Base-by-base conservation (phyloP, 2,329 filamentous ascomycete genomes). In the Verticillium dahliae region DNA sequence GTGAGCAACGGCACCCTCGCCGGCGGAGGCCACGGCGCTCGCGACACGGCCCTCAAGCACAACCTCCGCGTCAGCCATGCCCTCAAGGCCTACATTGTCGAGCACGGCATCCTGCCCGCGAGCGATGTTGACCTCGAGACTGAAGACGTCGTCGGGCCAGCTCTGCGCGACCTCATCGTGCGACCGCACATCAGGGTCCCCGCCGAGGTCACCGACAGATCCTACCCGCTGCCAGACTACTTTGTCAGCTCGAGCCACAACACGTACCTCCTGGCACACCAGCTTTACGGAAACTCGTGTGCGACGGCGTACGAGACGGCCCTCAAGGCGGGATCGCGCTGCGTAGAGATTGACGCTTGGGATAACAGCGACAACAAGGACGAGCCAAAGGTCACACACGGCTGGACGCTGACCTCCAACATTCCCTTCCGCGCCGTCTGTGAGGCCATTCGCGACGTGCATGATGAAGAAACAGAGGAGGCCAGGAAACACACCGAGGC, bases 341-440 rank as follows among this genome's bases (percentile, higher is more conserved):
- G 88, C 67, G 87, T 91, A 41, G 88, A 91, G 73, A 90, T 90
- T 60, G 88, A 90, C 68, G 88, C 85, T 1, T 91, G 88, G 88
- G 87, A 90, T 67, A 80, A 87, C 57, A 77, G 81, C 41, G 81
- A 85, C 9, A 72, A 88, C 67, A 74, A 74, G 45, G 79, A 85
- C 10, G 87, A 90, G 70, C 87, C 87, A 4, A 90, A 89, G 69
- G 87, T 90, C 59, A 90, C 87, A 0, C 87, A 90, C 68, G 87
- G 87, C 1, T 90, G 85, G 70, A 90, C 87, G 0, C 76, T 90
- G 2, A 86, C 89, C 4, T 89, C 86, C 9, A 76, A 89, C 67
- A 85, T 90, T 31, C 76, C 83, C 0, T 89, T 90, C 69, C 84
- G 87, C 37, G 65, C 77, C 3, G 87, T 90, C 0, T 90, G 87